Evolutionary conservation across 1,284 basidiomycete species (phyloP), one percentile per base, ranked within the genome.

Genomic region (Irpex sp.): DNA sequence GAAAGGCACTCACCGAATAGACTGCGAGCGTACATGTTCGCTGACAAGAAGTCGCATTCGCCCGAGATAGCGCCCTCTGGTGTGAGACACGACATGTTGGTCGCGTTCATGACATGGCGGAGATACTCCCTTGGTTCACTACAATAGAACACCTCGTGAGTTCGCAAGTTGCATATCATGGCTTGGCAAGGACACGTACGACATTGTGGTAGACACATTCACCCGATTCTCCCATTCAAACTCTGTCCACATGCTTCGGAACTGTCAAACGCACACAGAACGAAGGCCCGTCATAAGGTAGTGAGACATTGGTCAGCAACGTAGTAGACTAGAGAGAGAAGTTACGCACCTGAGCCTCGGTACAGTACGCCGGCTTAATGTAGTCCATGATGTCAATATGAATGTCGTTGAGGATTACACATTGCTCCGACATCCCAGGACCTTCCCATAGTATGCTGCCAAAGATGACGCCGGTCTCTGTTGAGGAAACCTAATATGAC

Each of bases 361-460:
- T 97, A 77, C 95, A 97, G 71, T 93, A 93, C 4, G 95, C 94
- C 0, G 96, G 96, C 74, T 97, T 94, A 80, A 99, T 99, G 76
- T 98, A 99, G 75, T 98, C 96, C 92, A 99, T 96, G 67, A 99
- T 98, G 75, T 99, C 97, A 66, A 98, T 94, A 76, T 98, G 95
- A 63, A 98, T 96, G 76, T 98, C 96, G 74, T 95, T 98, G 70
- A 98, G 76, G 56, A 99, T 96, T 45, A 94, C 94, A 75, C 88
- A 94, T 56, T 87, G 87, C 71, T 96, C 93, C 0, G 88, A 82
- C 67, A 95, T 87, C 55, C 89, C 91, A 4, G 88, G 87, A n/a
- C 91, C 92, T 67, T 96, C 94, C 89, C 97, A 99, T 18, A 97
- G 87, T 67, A 99, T 98, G 74, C 96, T 97, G 48, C 96, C 96